A percentile compares a stretch with the other conserved stretches of the same genome.
phyloP scores from a whole-genome alignment of 2,329 filamentous ascomycete genomes.

The Phoma sp. region DNA sequence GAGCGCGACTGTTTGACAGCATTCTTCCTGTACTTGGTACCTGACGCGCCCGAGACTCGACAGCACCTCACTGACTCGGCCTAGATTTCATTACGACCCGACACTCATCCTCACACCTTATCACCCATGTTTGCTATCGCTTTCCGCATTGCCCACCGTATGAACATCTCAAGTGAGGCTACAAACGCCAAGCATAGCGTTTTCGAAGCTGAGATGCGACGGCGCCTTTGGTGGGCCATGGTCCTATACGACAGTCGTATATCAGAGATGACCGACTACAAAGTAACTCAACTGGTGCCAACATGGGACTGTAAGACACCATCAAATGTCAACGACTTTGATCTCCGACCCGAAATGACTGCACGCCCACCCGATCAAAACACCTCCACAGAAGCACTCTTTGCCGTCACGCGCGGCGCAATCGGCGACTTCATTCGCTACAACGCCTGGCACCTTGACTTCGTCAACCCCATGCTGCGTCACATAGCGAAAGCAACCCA shows the following conservation, averaged over 20 bases:
- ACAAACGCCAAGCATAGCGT: constrained; percentile 55
- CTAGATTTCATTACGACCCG: constrained; percentile 61
- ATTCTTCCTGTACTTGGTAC: constrained; percentile 61
- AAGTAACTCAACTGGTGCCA: constrained; percentile 55
- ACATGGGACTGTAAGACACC: constrained; percentile 57
- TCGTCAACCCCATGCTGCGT: constrained; percentile 51
- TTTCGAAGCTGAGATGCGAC: constrained; percentile 65
- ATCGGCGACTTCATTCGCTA: constrained; percentile 52
- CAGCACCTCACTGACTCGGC: neutral
- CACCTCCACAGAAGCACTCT: constrained; percentile 61
- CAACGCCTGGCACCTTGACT: constrained; percentile 54
- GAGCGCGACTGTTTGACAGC: constrained; percentile 62
- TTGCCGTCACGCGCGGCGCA: constrained; percentile 57
- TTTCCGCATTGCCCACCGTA: constrained; percentile 64
- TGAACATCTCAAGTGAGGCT: constrained; percentile 66
- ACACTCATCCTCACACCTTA: constrained; percentile 52
- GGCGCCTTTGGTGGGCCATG: constrained; percentile 67
- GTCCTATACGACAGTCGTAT: constrained; percentile 63
- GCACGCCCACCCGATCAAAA: constrained; percentile 47
- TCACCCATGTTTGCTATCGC: constrained; percentile 65
- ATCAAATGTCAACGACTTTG: constrained; percentile 59
- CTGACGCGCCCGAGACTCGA: neutral
- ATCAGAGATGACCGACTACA: constrained; percentile 60
- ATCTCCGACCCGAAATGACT: constrained; percentile 50
- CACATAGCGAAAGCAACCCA: constrained; percentile 42